Conservation (phyloP, 2,329 filamentous ascomycete genomes). For the Alternaria brassicae region DNA sequence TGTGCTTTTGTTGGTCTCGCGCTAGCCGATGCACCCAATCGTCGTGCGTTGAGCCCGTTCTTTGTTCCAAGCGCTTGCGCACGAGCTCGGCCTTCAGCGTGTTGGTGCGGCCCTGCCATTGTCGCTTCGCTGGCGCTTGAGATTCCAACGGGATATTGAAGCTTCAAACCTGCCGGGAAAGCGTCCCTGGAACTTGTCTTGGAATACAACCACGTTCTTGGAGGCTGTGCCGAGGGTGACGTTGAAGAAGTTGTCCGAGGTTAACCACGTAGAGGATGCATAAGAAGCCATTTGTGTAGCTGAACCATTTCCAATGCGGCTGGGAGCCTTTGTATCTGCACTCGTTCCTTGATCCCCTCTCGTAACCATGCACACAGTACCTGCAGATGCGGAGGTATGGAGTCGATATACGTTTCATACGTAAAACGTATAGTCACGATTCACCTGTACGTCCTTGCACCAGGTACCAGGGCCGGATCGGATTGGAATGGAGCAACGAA, state of each 20-base stretch:
- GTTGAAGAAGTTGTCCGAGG: conserved; percentile 46
- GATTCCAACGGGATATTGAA: background rate
- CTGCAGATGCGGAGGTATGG: background rate
- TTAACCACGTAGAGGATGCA: conserved; percentile 18
- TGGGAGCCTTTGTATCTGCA: conserved; percentile 48
- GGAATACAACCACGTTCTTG: conserved; percentile 47
- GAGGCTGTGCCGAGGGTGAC: conserved; percentile 61
- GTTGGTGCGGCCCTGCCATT: no score
- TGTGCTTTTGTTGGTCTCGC: no score
- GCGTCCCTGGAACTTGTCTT: conserved; percentile 37
- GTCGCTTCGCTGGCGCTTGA: background rate
- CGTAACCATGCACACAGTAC: conserved; percentile 46
- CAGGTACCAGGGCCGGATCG: conserved; percentile 21
- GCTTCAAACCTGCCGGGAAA: conserved; percentile 18
- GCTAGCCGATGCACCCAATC: no score
- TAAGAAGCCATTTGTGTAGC: conserved; percentile 33
- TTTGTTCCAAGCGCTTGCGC: no score
- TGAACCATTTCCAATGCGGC: conserved; percentile 60
- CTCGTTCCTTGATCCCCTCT: conserved; percentile 48
- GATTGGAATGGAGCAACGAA: conserved; percentile 22
- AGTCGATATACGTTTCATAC: background rate
- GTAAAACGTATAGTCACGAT: background rate
- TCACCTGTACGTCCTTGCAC: conserved; percentile 42
- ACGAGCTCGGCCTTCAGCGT: no score
- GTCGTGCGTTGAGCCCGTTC: no score